phyloP scores from a whole-genome alignment of 2,329 filamentous ascomycete genomes.

The Fusarium siculi region DNA sequence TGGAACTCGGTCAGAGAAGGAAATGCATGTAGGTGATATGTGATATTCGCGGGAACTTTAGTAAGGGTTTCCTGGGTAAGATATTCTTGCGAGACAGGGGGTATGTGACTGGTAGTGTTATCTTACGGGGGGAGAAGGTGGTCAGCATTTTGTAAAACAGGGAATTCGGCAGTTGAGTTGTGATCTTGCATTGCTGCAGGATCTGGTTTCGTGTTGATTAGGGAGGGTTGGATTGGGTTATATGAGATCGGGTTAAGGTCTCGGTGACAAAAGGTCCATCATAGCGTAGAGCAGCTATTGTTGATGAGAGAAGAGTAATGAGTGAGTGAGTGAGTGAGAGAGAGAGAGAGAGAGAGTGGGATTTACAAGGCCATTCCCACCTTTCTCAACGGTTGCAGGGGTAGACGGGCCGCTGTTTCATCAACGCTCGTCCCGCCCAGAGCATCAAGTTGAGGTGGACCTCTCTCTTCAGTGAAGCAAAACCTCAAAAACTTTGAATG shows the following conservation, averaged over 20 bases:
- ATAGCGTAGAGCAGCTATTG: background rate
- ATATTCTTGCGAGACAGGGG: slow-evolving; percentile 3
- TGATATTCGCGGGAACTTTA: slow-evolving; percentile 4
- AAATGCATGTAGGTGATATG: slow-evolving; percentile 16
- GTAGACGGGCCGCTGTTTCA: slow-evolving; percentile 22
- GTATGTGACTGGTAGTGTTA: slow-evolving; percentile 7
- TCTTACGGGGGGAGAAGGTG: background rate
- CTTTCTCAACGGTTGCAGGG: slow-evolving; percentile 1
- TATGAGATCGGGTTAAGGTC: background rate
- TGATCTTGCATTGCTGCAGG: background rate
- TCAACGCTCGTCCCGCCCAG: slow-evolving; percentile 1
- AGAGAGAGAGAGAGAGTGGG: background rate
- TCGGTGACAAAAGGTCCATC: background rate
- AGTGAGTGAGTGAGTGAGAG: background rate
- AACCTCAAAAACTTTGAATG: background rate
- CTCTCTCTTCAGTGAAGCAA: background rate
- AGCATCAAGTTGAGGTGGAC: background rate
- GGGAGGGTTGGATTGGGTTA: background rate
- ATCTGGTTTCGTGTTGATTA: background rate
- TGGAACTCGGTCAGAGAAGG: slow-evolving; percentile 5
- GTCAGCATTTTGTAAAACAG: background rate
- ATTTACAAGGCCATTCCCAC: background rate
- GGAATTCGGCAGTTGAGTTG: background rate
- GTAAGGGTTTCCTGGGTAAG: slow-evolving; percentile 24
- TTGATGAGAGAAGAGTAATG: background rate